Base-by-base conservation (phyloP, 148 eudicot species). In the Spergularia marina region DNA sequence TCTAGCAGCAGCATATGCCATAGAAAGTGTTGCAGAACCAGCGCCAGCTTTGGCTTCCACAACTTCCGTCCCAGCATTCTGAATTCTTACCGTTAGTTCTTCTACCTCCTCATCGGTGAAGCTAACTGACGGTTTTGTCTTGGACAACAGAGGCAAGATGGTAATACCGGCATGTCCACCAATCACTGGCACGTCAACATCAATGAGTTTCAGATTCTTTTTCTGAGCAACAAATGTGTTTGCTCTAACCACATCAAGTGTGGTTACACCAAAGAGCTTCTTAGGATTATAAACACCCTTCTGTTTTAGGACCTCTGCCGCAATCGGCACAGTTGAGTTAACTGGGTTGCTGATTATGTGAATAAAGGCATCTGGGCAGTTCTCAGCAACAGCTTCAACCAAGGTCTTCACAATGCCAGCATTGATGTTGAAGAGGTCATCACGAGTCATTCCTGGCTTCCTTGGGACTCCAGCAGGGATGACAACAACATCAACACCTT, bases 101-200 rank as follows among this genome's bases (percentile, higher is more conserved):
- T 86, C 76, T 18, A 89, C 82, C 84, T 95, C 96, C 64, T 86
- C 81, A 66, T 88, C 84, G 1, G 87, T 86, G 82, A 93, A 91
- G 69, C 77, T 83, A 17, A 79, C 88, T n/a, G 96, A 88, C 0
- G 97, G 98, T 71, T 78, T 93, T 3, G 96, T 85, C 84, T 93
- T 93, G 0, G 98, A 93, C 66, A 93, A 66, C 49, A 93, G 77
- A 41, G 98, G 98, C 76, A 93, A 67, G 78, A 91, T 91, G 54
- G 98, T 93, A 14, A 93, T 91, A 3, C 96, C 98, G 6, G 98
- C 98, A 85, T 93, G 97, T 13, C 98, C 98, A 6, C 98, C 98
- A 15, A 93, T 65, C 61, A 93, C 98, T 0, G 98, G 98, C 15
- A 93, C 98, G 36, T 93, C 98, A 1, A 91, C 98, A 55, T 93